Base-by-base conservation (phyloP, 129 eudicot species). In the Flaveria sonorensis region DNA sequence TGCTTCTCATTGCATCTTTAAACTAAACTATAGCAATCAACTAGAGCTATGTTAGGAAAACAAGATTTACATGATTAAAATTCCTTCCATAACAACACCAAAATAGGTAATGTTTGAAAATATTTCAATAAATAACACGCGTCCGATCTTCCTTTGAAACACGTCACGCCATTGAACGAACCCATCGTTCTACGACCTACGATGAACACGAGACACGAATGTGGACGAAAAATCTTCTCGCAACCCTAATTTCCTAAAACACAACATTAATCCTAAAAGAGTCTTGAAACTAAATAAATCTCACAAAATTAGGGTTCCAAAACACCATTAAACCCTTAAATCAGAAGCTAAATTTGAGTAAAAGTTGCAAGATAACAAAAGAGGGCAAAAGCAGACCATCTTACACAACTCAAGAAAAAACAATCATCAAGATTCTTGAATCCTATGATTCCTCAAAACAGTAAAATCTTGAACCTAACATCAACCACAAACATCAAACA, bases 261-360 rank as follows among this genome's bases (percentile, higher is more conserved):
- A 59, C 52, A 28, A 74, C 76, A 65, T 14, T 8, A 15, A 40
- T 63, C 60, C 78, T 26, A 10, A 15, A 43, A 47, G 28, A 66
- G 10, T 16, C 52, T 47, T 57, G 32, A 60, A 57, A 15, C 23
- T 36, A 76, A 61, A 12, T 10, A n/a, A 62, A 52, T 10, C 77
- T 57, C n/a, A 57, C 53, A 81, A 68, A 79, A 50, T 23, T 76
- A 43, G 62, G 72, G 85, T 71, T 71, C 20, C 72, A 56, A 28
- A 77, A 63, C 62, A 12, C 67, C 40, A 52, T 40, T 32, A 56
- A 79, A 14, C 47, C 10, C 26, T 40, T 21, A 71, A 71, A 15
- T 66, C 61, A 53, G 19, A 18, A 68, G 48, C 12, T 62, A 30
- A 14, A 48, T 23, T 48, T 78, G 71, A 13, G 26, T 11, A 43